A percentile compares a stretch with the other conserved stretches of the same genome.
These are phyloP conservation scores for Chaetomiaceae sp. DNA, from an alignment of 2,329 filamentous ascomycete species.

Conservation along the genomic window DNA sequence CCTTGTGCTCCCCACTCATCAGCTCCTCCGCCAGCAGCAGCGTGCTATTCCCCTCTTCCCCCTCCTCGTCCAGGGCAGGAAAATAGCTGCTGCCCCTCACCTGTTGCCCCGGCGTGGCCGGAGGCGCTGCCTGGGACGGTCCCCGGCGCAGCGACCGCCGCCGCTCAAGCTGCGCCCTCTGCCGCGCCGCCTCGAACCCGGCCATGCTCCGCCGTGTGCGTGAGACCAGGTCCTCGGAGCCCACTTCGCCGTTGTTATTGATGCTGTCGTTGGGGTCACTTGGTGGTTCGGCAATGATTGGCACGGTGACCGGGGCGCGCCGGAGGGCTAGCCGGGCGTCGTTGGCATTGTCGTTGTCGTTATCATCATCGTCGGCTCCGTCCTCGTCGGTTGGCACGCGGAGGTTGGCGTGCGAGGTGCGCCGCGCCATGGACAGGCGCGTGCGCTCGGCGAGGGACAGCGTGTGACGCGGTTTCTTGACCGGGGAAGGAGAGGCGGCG, in stretches of 20 bases:
- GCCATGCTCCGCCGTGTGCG: constrained; percentile 58
- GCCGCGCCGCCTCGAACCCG: constrained; percentile 53
- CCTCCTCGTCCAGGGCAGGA: constrained; percentile 42
- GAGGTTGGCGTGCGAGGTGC: constrained; percentile 38
- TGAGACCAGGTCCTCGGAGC: constrained; percentile 47
- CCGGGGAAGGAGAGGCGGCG: constrained; percentile 51
- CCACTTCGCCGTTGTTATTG: constrained; percentile 24
- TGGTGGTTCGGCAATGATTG: background rate
- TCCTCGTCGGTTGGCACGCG: constrained; percentile 17
- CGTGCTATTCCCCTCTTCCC: constrained; percentile 34
- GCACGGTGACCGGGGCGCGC: constrained; percentile 1
- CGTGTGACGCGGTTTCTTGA: constrained; percentile 49
- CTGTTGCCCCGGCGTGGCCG: constrained; percentile 8
- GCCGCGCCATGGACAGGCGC: constrained; percentile 65
- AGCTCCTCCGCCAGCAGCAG: constrained; percentile 59
- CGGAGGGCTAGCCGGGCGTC: constrained; percentile 14
- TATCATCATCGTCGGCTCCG: constrained; percentile 30
- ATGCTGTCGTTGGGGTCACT: background rate
- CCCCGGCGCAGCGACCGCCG: constrained; percentile 44
- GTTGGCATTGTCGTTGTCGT: constrained; percentile 22
- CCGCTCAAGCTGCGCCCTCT: constrained; percentile 55
- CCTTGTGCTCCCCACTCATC: constrained; percentile 52
- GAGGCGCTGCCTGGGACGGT: constrained; percentile 30
- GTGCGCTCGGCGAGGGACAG: constrained; percentile 72
- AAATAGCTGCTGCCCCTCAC: constrained; percentile 42